Conservation (phyloP, 2,329 filamentous ascomycete species). For the Penicillium sp. region DNA sequence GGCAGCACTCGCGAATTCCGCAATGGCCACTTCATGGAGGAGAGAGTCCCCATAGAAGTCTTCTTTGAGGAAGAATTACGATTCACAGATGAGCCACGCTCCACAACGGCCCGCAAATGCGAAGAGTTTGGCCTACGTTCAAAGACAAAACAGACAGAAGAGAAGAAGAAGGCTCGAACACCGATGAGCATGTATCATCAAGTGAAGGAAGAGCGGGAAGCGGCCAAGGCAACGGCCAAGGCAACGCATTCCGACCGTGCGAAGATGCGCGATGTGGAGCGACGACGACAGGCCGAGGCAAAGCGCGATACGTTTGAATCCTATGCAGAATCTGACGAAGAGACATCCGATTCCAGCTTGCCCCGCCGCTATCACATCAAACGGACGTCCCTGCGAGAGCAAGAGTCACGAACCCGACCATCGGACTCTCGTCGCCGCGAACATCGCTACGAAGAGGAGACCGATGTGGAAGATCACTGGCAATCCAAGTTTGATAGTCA, state of each 20-base stretch:
- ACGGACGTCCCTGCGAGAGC: conserved; percentile 19
- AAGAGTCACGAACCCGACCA: conserved; percentile 21
- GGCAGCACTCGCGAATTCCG: conserved; percentile 38
- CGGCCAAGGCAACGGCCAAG: conserved; percentile 16
- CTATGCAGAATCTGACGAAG: conserved; percentile 34
- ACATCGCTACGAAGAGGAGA: conserved; percentile 26
- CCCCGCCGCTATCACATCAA: conserved; percentile 21
- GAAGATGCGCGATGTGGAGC: conserved; percentile 45
- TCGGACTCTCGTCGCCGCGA: conserved; percentile 25
- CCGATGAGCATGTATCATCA: conserved; percentile 26
- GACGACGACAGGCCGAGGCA: conserved; percentile 40
- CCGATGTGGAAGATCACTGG: conserved; percentile 26
- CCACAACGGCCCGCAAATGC: conserved; percentile 41
- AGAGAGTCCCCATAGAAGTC: conserved; percentile 39
- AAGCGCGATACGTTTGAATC: conserved; percentile 34
- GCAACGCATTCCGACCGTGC: conserved; percentile 34
- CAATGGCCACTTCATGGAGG: conserved; percentile 45
- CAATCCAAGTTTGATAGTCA: conserved; percentile 35
- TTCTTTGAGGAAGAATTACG: conserved; percentile 40
- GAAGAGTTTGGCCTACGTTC: conserved; percentile 37
- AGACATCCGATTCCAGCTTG: conserved; percentile 33
- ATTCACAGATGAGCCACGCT: conserved; percentile 38
- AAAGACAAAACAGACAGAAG: conserved; percentile 35
- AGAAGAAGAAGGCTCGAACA: conserved; percentile 36
- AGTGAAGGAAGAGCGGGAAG: conserved; percentile 37